phyloP scores from a whole-genome alignment of 164 flowering plant species.

The Vitis cinerea region DNA sequence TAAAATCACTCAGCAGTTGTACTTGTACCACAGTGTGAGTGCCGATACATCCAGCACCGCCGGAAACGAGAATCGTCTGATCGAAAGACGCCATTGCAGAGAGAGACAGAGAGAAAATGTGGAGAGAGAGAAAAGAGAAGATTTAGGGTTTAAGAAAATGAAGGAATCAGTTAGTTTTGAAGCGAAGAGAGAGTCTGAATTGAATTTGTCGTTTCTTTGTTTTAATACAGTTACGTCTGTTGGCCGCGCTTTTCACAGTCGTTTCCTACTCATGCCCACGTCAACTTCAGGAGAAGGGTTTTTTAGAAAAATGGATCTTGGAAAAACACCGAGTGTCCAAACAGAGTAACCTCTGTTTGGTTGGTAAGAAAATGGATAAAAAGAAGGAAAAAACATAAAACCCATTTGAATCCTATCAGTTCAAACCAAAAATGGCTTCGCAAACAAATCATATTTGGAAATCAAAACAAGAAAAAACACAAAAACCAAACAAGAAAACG shows the following conservation, averaged over 20 bases:
- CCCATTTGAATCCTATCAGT: too few species aligned
- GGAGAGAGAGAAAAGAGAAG: background rate
- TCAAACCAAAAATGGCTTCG: too few species aligned
- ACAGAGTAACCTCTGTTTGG: too few species aligned
- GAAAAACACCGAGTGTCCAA: too few species aligned
- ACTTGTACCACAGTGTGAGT: conserved; percentile 65
- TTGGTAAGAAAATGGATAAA: too few species aligned
- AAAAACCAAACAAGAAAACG: too few species aligned
- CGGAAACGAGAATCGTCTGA: conserved; percentile 66
- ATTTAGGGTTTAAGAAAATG: conserved; percentile 12
- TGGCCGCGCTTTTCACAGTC: background rate
- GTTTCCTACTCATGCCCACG: background rate
- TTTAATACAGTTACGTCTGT: background rate
- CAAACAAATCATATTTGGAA: too few species aligned
- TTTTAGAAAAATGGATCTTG: too few species aligned
- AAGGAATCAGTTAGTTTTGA: conserved; percentile 1
- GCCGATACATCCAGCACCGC: conserved; percentile 95
- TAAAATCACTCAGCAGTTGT: conserved; percentile 52
- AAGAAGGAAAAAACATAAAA: too few species aligned
- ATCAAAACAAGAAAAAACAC: too few species aligned
- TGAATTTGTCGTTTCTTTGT: background rate
- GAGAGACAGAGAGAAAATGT: conserved; percentile 1
- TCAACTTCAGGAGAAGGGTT: background rate
- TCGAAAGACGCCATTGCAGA: conserved; percentile 24
- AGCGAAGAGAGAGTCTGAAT: background rate